Percentiles rank a stretch among this genome's conserved stretches.
phyloP scores from a whole-genome alignment of 2,329 filamentous ascomycete species.

The Arthroderma sp. region DNA sequence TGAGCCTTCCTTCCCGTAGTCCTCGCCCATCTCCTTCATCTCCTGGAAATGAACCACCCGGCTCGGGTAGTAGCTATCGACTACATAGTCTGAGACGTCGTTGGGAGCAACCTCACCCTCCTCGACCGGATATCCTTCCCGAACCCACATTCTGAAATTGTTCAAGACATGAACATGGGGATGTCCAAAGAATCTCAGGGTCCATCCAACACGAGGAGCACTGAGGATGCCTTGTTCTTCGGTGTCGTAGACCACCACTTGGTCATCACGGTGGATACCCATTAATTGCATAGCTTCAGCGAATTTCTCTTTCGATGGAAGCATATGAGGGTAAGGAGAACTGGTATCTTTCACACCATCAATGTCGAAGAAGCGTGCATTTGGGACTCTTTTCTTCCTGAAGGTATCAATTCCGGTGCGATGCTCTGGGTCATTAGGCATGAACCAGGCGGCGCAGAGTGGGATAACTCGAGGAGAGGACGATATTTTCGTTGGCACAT shows the following conservation, averaged over 20 bases:
- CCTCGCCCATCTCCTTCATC: constrained; percentile 62
- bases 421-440: constrained; percentile 69
- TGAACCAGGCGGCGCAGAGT: constrained; percentile 88
- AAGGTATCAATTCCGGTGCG: constrained; percentile 72
- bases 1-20: constrained; percentile 68
- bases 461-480: constrained; percentile 74
- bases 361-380: constrained; percentile 89
- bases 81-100: constrained; percentile 34
- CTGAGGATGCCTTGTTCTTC: constrained; percentile 89
- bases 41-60: constrained; percentile 74
- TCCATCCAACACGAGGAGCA: constrained; percentile 89
- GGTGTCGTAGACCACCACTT: constrained; percentile 85
- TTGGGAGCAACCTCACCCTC: constrained; percentile 44
- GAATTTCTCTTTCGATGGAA: constrained; percentile 69
- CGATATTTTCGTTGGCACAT: constrained; percentile 65
- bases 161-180: constrained; percentile 78
- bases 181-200: constrained; percentile 80
- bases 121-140: constrained; percentile 69
- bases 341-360: constrained; percentile 80
- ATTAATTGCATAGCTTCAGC: constrained; percentile 77
- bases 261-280: constrained; percentile 77
- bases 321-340: constrained; percentile 92
- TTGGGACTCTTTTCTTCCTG: constrained; percentile 70
- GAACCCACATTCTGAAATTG: constrained; percentile 91
- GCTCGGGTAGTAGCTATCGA: constrained; percentile 46